These are phyloP conservation scores for Gnetum montanum DNA, from an alignment of 75 land plant species.

Conservation along the genomic window DNA sequence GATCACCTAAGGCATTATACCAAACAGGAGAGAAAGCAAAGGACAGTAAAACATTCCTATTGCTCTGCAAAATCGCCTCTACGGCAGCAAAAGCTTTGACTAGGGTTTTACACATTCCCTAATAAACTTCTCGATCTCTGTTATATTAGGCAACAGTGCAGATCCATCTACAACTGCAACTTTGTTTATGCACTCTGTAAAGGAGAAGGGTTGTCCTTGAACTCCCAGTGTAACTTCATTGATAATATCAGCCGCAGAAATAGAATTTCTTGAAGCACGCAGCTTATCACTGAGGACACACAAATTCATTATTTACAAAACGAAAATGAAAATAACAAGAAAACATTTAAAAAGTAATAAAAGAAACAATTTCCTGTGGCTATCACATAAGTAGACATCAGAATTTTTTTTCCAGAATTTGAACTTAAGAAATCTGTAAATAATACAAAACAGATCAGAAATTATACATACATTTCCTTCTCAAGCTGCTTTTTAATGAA, in stretches of 20 bases:
- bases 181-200: conserved; percentile 78
- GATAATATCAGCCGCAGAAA: conserved; percentile 64
- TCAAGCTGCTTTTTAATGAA: conserved; percentile 91
- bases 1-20: too few species aligned
- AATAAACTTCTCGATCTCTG: conserved; percentile 74
- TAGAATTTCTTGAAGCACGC: conserved; percentile 63
- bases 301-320: conserved; percentile 1
- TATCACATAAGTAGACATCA: too few species aligned
- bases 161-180: conserved; percentile 70
- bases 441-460: too few species aligned
- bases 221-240: conserved; percentile 58
- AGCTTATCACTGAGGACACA: conserved; percentile 80
- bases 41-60: too few species aligned
- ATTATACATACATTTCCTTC: conserved; percentile 78
- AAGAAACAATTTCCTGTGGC: too few species aligned
- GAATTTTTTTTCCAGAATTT: too few species aligned
- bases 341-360: not conserved
- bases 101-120: conserved; percentile 61
- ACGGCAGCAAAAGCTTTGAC: not conserved
- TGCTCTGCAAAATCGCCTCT: too few species aligned
- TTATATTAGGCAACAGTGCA: conserved; percentile 51
- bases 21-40: too few species aligned
- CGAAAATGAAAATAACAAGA: not conserved
- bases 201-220: conserved; percentile 67
- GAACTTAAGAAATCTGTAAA: too few species aligned